These are phyloP conservation scores for Capniomyces stellatus DNA, from an alignment of 371 early-diverging fungal genomes.

Conservation along the genomic window DNA sequence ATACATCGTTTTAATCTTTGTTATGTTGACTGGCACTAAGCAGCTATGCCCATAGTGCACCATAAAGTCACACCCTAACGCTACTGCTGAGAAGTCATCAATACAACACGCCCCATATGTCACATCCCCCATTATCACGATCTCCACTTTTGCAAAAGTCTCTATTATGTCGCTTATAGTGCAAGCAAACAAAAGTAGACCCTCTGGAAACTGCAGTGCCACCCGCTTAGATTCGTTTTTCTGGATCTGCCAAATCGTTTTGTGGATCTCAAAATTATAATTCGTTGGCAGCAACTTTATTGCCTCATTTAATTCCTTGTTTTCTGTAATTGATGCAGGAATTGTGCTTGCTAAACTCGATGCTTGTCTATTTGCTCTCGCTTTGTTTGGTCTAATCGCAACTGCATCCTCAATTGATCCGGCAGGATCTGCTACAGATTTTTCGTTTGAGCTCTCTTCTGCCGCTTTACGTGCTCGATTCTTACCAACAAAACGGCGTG, in stretches of 20 bases:
- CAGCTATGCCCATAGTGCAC: slow-evolving; percentile 99
- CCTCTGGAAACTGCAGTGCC: slow-evolving; percentile 99
- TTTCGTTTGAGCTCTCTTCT: no score
- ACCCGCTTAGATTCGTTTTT: slow-evolving; percentile 66
- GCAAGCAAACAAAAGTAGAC: slow-evolving; percentile 88
- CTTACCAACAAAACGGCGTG: no score
- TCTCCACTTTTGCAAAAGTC: slow-evolving; percentile 61
- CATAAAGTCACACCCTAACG: slow-evolving; percentile 91
- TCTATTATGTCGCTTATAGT: slow-evolving; percentile 82
- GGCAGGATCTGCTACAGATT: no score
- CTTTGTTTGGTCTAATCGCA: no score
- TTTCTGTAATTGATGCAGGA: not conserved
- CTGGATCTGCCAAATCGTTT: slow-evolving; percentile 85
- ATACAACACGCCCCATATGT: slow-evolving; percentile 99
- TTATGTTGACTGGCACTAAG: slow-evolving; percentile 91
- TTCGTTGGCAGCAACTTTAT: slow-evolving; percentile 62
- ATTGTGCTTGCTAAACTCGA: not conserved
- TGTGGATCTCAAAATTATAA: slow-evolving; percentile 99
- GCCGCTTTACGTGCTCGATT: no score
- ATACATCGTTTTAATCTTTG: slow-evolving; percentile 89
- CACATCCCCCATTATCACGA: slow-evolving; percentile 97
- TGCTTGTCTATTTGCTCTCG: not conserved
- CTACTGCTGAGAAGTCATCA: slow-evolving; percentile 90
- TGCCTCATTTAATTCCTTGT: not conserved
- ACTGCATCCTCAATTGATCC: no score